A percentile compares a stretch with the other conserved stretches of the same genome.
Evolutionary conservation across 352 stramenopile genomes (phyloP).

Genomic region (Phytophthora pseudosyringae): DNA sequence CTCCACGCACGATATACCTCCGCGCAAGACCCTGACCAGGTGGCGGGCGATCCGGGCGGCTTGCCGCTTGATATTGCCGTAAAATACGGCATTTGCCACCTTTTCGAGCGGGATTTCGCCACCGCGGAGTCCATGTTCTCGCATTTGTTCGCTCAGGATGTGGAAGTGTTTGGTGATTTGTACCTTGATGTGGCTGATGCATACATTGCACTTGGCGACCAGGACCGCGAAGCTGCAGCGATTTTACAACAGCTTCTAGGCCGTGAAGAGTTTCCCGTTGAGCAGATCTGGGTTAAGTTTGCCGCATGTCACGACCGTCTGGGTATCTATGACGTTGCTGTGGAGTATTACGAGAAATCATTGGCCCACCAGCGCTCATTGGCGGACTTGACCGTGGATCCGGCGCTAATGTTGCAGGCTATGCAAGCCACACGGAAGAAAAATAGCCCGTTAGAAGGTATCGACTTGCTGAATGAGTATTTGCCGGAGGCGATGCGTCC

Average conservation of each 20-base stretch:
- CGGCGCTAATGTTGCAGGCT: conserved; percentile 69
- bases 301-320: conserved; percentile 78
- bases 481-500: conserved; percentile 71
- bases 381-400: conserved; percentile 59
- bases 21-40: conserved; percentile 61
- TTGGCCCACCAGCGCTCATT: conserved; percentile 59
- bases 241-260: conserved; percentile 74
- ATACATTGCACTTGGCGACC: conserved; percentile 73
- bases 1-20: conserved; percentile 71
- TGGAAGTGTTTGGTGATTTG: conserved; percentile 85
- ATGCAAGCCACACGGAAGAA: conserved; percentile 72
- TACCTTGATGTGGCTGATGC: conserved; percentile 87
- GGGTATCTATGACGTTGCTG: conserved; percentile 62
- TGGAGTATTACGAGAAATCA: conserved; percentile 84
- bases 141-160: conserved; percentile 83
- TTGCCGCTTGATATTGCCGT: conserved; percentile 87
- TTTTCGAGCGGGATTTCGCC: conserved; percentile 77
- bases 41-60: conserved; percentile 68
- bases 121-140: conserved; percentile 86
- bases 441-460: conserved; percentile 54
- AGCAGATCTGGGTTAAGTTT: conserved; percentile 87
- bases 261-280: conserved; percentile 71
- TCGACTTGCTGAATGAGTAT: conserved; percentile 61
- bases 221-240: conserved; percentile 69
- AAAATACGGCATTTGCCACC: conserved; percentile 88